Conservation (phyloP, 148 eudicot species). For the Rheum nobile region DNA sequence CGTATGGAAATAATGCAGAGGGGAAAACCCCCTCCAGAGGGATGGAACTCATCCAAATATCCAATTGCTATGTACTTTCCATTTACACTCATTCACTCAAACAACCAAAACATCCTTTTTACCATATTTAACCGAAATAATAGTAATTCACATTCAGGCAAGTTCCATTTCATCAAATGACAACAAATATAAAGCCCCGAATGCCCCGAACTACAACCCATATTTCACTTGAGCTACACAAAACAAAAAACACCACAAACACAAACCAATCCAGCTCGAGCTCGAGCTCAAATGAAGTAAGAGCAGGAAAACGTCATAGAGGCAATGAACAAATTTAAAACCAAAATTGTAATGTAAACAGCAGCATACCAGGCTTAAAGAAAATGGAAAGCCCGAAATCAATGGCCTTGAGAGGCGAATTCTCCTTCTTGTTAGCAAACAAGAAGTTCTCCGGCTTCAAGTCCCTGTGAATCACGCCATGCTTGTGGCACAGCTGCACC, state of each 20-base stretch:
- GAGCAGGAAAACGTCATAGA: background rate
- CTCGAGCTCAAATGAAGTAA: background rate
- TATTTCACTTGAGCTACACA: background rate
- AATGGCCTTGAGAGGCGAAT: conserved; percentile 88
- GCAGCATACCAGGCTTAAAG: conserved; percentile 65
- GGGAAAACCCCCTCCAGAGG: background rate
- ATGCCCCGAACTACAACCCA: conserved; percentile 2
- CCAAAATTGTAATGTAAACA: background rate
- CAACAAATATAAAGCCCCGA: background rate
- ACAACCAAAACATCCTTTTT: background rate
- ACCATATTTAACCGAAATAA: background rate
- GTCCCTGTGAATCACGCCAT: conserved; percentile 88
- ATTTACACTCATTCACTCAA: background rate
- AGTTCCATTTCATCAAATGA: background rate
- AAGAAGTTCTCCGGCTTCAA: conserved; percentile 94
- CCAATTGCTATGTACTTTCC: background rate
- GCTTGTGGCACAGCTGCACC: conserved; percentile 79
- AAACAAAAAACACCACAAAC: background rate
- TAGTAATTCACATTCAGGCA: background rate
- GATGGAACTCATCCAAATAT: no score
- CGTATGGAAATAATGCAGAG: background rate
- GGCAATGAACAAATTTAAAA: background rate
- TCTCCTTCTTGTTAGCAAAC: conserved; percentile 93
- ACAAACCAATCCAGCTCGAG: background rate
- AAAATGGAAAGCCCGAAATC: conserved; percentile 96